Conservation (phyloP, 2,329 filamentous ascomycete genomes). For the Neofusicoccum umdonicola region DNA sequence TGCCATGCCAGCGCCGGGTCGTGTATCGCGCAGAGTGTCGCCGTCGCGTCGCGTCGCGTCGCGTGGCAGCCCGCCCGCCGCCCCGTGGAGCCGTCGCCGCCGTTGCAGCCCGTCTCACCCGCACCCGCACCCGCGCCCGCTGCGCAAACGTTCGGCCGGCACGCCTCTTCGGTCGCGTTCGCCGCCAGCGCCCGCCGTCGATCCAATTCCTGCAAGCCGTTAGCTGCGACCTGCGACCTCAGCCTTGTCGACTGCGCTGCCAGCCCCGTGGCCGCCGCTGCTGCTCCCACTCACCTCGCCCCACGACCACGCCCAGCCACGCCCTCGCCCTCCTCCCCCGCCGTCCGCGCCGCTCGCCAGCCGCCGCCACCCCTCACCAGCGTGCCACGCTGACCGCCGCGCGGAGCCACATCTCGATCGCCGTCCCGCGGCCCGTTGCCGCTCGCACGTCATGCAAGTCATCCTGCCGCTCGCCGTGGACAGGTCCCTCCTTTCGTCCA, state of each 20-base stretch:
- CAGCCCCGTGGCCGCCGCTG: no score
- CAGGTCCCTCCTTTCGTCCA: not conserved
- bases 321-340: not conserved
- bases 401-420: constrained; percentile 1
- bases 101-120: not conserved
- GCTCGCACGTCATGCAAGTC: not conserved
- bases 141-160: not conserved
- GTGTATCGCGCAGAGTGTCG: no score
- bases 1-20: no score
- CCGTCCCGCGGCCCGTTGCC: not conserved
- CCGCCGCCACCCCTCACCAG: not conserved
- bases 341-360: not conserved
- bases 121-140: not conserved
- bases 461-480: not conserved
- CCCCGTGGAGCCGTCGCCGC: not conserved
- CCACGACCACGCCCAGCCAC: not conserved
- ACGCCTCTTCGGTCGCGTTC: not conserved
- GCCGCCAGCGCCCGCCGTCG: constrained; percentile 8
- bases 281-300: not conserved
- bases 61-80: not conserved
- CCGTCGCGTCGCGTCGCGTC: not conserved
- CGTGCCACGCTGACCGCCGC: no score
- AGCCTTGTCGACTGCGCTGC: not conserved
- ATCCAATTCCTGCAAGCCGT: constrained; percentile 17
- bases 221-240: not conserved